Evolutionary conservation across 2,329 filamentous ascomycete species (phyloP), one percentile per base, ranked within the genome.

Genomic region (Microcera coccophila): DNA sequence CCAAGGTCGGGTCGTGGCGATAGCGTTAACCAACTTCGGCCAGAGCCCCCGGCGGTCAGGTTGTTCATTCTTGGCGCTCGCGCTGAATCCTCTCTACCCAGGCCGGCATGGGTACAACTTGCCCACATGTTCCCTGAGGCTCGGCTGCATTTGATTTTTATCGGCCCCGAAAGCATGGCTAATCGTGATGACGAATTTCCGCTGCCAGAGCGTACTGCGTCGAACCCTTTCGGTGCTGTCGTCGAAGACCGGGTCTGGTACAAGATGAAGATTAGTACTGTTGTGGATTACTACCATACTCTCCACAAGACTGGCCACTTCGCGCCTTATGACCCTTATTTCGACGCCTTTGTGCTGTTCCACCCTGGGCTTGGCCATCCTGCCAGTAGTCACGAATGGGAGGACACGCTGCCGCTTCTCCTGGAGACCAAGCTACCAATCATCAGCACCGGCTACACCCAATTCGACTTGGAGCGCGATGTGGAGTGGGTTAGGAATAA

Each of bases 271-370:
- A 95, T 98, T 60, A 93, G 85, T 64, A 98, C 94, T 1, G 95
- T 90, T 60, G 91, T 97, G 39, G 93, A 98, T 57, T 96, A 98
- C 71, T 98, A 94, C 72, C 91, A 98, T 68, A 97, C 88, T 3
- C 80, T 98, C 55, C 91, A 98, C 70, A 82, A 90, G 63, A 87
- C 91, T 0, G 85, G 89, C 36, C 79, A 90, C 62, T 98, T 97
- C 70, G 82, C 87, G 44, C 93, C 94, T 0, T 96, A 94, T 62
- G 93, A 98, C 62, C 93, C 93, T 1, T 98, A 98, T 71, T 95
- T 98, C 65, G 93, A 98, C 72, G 93, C 87, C 66, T 95, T 98
- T 62, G 83, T 98, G 59, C 78, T 96, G 39, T 98, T 97, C 75
- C 94, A 98, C 61, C 94, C 94, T 0, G 94, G 94, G 8, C 78